Evolutionary conservation across 2,329 filamentous ascomycete species (phyloP).

Genomic region (Dendrostoma leiphaemia): DNA sequence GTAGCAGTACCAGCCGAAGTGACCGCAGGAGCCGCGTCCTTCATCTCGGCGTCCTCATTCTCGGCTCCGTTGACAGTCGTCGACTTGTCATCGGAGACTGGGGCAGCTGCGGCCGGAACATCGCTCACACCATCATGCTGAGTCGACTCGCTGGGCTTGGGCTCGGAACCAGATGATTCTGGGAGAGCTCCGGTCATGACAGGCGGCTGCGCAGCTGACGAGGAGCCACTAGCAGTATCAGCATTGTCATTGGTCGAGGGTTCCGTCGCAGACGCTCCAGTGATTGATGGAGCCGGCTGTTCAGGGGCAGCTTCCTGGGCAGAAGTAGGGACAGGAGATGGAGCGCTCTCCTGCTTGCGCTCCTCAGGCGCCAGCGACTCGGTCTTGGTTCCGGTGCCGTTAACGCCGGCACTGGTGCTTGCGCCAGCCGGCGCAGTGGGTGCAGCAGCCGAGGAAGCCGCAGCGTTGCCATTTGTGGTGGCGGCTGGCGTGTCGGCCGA

Average conservation of each 20-base stretch:
- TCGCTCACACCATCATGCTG: conserved; percentile 13
- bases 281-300: neutral
- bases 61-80: neutral
- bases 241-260: neutral
- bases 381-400: conserved; percentile 8
- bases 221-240: neutral
- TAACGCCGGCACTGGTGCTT: conserved; percentile 2
- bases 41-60: neutral
- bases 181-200: conserved; percentile 15
- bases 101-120: neutral
- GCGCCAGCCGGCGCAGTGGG: neutral
- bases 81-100: neutral
- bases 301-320: conserved; percentile 4
- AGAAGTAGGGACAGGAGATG: conserved; percentile 1
- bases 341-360: conserved; percentile 5
- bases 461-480: conserved; percentile 4
- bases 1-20: neutral
- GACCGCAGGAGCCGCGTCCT: neutral
- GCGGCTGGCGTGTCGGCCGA: conserved; percentile 2
- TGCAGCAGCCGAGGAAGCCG: neutral
- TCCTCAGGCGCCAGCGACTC: conserved; percentile 10
- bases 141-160: conserved; percentile 6
- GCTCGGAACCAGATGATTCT: neutral
- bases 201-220: conserved; percentile 4
- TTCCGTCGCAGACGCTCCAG: neutral